Evolutionary conservation across 2,329 filamentous ascomycete genomes (phyloP), one percentile per base, ranked within the genome.

Genomic region (Fusarium scirpi): DNA sequence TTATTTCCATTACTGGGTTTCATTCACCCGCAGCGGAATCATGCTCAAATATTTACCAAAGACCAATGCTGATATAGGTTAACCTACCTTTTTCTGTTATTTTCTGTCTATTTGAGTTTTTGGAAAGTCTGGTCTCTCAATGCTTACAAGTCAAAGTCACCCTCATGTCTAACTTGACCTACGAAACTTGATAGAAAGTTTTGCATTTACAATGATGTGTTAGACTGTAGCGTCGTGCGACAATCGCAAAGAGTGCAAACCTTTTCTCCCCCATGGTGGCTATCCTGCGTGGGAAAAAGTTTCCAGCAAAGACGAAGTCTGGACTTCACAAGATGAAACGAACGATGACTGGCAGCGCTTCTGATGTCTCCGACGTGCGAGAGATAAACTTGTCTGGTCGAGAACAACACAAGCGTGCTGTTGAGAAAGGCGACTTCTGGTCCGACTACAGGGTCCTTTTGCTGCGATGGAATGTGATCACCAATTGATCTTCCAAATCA

Each of bases 231-330:
- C 4, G 27, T 29, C 27, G 10, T 4, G 27, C 11, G 10, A 12
- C 27, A 29, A 12, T 12, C 27, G 9, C 16, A 38, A n/a, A 18
- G 1, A n/a, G 9, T n/a, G 5, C 34, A 38, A 10, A 38, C 1
- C 0, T 5, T 34, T 34, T 6, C 16, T 34, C 16, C 1, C 6
- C 6, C 5, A 9, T 10, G 16, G 16, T 38, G 16, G 9, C 5
- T n/a, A n/a, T 38, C 6, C 2, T 6, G 16, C 5, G 16, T 8
- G 32, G 32, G 5, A 34, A 6, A 9, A 34, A 1, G 16, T 18
- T 18, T 34, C 0, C 16, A 10, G 5, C 1, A 6, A 18, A 10
- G 18, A 6, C 9, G 6, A 34, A 11, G 32, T 34, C 9, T 6
- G 9, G 32, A 16, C 5, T 18, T 34, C 16, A 34, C 2, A 34